A percentile compares a stretch with the other conserved stretches of the same genome.
Conservation (phyloP, 2,329 filamentous ascomycete genomes). For the Aspergillus sp. region DNA sequence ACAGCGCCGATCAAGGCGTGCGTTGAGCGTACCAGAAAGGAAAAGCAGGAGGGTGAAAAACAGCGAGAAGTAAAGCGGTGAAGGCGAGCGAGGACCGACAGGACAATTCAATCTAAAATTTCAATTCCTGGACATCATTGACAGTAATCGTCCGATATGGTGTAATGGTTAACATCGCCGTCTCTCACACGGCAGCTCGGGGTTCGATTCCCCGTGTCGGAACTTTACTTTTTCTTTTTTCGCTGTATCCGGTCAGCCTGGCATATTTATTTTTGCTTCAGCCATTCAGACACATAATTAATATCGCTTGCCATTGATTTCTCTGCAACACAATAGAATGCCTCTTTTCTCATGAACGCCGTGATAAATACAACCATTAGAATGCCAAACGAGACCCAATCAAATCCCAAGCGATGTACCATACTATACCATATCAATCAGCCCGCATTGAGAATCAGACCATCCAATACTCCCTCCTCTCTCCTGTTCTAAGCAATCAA, state of each 20-base stretch:
- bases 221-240: conserved; percentile 3
- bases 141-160: conserved; percentile 5
- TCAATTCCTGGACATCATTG: too few species aligned
- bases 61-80: too few species aligned
- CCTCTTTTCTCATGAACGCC: too few species aligned
- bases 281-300: neutral
- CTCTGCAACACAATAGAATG: neutral
- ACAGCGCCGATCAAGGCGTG: too few species aligned
- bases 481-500: neutral
- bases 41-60: too few species aligned
- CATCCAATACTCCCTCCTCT: neutral
- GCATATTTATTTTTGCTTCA: neutral
- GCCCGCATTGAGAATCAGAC: neutral
- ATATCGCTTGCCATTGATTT: neutral
- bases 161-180: conserved; percentile 12
- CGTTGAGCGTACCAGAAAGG: too few species aligned
- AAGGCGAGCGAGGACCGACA: too few species aligned
- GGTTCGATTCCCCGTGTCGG: conserved; percentile 12
- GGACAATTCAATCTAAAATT: too few species aligned
- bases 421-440: neutral
- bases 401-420: too few species aligned
- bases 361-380: too few species aligned
- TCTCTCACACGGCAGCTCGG: conserved; percentile 12
- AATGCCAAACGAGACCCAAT: too few species aligned
- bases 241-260: too few species aligned